These are phyloP conservation scores for Pseudogymnoascus verrucosus DNA, from an alignment of 2,329 filamentous ascomycete species.

Conservation along the genomic window DNA sequence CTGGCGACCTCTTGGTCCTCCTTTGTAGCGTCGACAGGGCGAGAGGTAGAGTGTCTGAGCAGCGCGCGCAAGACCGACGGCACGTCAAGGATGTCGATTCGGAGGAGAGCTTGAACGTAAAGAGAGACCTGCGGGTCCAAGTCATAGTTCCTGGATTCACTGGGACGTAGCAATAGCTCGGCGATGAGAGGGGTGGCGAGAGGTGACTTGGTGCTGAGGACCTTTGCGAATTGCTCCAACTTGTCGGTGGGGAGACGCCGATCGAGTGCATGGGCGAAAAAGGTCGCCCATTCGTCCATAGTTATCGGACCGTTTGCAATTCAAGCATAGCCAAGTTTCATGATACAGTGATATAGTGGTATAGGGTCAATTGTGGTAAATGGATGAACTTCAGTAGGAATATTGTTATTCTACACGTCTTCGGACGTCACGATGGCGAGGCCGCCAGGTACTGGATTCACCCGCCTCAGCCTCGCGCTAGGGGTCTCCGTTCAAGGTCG, in stretches of 20 bases:
- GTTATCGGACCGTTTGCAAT: not conserved
- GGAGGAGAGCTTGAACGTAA: constrained; percentile 50
- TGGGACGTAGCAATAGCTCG: constrained; percentile 51
- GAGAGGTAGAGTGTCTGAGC: constrained; percentile 41
- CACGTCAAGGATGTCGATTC: constrained; percentile 44
- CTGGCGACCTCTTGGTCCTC: constrained; percentile 16
- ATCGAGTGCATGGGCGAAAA: constrained; percentile 43
- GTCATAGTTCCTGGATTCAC: constrained; percentile 30
- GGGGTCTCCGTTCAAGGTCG: not conserved
- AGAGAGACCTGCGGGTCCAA: constrained; percentile 51
- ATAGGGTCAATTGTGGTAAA: not conserved
- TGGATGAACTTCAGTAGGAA: not conserved
- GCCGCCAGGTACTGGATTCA: not conserved
- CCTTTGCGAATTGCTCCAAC: constrained; percentile 44
- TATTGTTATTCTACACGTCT: not conserved
- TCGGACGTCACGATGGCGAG: not conserved
- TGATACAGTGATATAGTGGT: not conserved
- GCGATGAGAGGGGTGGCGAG: constrained; percentile 44
- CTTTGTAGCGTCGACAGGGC: constrained; percentile 13
- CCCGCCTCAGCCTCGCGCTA: constrained; percentile 1
- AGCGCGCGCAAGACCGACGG: constrained; percentile 47
- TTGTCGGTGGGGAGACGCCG: constrained; percentile 43
- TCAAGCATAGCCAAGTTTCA: not conserved
- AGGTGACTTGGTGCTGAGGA: constrained; percentile 44
- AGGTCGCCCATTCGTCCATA: constrained; percentile 37